Conservation (phyloP, 495 filamentous ascomycete genomes). For the Aspergillus incahuasiensis region DNA sequence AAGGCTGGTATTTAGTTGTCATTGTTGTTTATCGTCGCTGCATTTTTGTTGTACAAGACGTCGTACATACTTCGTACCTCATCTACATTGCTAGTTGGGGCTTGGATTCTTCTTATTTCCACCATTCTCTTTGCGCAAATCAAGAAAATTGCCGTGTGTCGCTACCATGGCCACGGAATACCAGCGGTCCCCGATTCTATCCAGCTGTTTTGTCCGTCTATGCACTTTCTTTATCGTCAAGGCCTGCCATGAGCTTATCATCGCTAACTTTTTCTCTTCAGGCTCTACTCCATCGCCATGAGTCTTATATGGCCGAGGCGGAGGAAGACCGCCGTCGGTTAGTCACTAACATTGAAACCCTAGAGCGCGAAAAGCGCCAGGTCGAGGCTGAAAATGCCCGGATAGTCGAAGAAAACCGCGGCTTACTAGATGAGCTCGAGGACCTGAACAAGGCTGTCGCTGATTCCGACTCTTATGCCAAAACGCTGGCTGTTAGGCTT, state of each 20-base stretch:
- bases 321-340: constrained; percentile 74
- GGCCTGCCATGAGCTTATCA: constrained; percentile 24
- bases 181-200: constrained; percentile 26
- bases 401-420: constrained; percentile 73
- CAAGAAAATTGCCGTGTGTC: neutral
- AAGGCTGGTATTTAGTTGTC: neutral
- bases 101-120: constrained; percentile 3
- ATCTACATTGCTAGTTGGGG: constrained; percentile 11
- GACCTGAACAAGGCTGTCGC: constrained; percentile 66
- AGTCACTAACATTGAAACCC: constrained; percentile 60
- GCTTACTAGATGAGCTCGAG: constrained; percentile 76
- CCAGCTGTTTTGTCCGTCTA: constrained; percentile 34
- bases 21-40: constrained; percentile 2
- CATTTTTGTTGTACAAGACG: constrained; percentile 7
- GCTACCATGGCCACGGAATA: constrained; percentile 13
- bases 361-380: constrained; percentile 72
- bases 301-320: constrained; percentile 85
- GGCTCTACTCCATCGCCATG: constrained; percentile 87
- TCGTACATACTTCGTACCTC: neutral
- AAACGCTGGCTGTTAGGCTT: constrained; percentile 65
- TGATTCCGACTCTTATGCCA: constrained; percentile 70
- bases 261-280: constrained; percentile 72
- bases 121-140: neutral
- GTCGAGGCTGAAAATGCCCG: constrained; percentile 69
- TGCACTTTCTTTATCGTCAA: constrained; percentile 16